phyloP scores from a whole-genome alignment of 345 rosid genomes.

The Murraya koenigii region DNA sequence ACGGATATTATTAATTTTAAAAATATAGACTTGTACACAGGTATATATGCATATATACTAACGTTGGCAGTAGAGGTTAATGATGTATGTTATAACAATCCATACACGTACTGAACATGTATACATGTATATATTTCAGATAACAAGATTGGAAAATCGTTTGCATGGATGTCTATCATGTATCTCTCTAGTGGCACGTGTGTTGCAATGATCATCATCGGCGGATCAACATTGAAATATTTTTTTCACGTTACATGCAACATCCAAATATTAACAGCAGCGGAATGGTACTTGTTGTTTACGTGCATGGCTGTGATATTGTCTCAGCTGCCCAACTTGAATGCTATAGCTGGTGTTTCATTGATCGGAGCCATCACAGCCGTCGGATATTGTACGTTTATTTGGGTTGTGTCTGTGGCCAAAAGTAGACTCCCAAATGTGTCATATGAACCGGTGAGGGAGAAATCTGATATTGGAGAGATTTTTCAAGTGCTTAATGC shows the following conservation, averaged over 20 bases:
- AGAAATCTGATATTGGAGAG: background rate
- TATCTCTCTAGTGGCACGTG: conserved; percentile 41
- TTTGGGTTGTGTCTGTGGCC: conserved; percentile 35
- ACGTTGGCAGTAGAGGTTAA: no score
- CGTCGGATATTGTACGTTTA: conserved; percentile 29
- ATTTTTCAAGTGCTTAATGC: conserved; percentile 28
- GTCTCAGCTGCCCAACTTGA: conserved; percentile 50
- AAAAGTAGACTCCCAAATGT: conserved; percentile 30
- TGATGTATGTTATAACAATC: no score
- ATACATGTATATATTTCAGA: conserved; percentile 8
- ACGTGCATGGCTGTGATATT: conserved; percentile 31
- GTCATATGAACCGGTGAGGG: conserved; percentile 29
- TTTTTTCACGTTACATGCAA: conserved; percentile 18
- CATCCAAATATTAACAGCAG: background rate
- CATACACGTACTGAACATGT: no score
- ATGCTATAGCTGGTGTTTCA: conserved; percentile 37
- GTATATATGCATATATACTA: no score
- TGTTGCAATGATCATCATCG: conserved; percentile 30
- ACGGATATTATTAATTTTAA: no score
- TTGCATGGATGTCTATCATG: conserved; percentile 35
- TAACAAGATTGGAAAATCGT: conserved; percentile 26
- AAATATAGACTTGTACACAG: no score
- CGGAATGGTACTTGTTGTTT: conserved; percentile 40
- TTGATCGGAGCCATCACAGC: conserved; percentile 37
- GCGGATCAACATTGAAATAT: conserved; percentile 39